These are phyloP conservation scores for Epichloe aotearoae DNA, from an alignment of 2,329 filamentous ascomycete genomes.

Conservation along the genomic window DNA sequence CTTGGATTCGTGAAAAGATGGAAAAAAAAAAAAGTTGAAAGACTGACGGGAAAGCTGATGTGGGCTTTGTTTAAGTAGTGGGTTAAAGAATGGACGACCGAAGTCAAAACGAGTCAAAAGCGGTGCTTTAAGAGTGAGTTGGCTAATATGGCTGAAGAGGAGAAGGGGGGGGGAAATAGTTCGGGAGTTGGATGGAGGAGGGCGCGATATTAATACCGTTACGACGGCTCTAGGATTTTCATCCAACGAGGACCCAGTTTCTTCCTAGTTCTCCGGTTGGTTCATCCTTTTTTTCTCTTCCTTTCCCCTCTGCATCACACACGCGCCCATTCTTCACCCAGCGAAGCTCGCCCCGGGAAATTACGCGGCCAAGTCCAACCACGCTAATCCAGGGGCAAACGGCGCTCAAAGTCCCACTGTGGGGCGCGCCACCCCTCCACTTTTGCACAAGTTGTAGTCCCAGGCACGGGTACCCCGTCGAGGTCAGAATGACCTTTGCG, in stretches of 20 bases:
- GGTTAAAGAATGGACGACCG: constrained; percentile 45
- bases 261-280: not conserved
- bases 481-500: too few species aligned
- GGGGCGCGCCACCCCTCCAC: not conserved
- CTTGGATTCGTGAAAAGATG: constrained; percentile 17
- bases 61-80: constrained; percentile 17
- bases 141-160: constrained; percentile 32
- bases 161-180: constrained; percentile 13
- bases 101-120: constrained; percentile 35
- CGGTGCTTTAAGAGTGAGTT: constrained; percentile 20
- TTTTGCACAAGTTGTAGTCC: too few species aligned
- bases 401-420: not conserved
- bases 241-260: not conserved
- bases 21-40: constrained; percentile 16
- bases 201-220: constrained; percentile 33
- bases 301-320: not conserved
- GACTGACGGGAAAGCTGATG: constrained; percentile 18
- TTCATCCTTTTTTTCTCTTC: not conserved
- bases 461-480: too few species aligned
- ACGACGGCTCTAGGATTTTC: too few species aligned
- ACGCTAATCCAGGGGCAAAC: constrained; percentile 9
- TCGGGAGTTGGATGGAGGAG: constrained; percentile 17
- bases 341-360: not conserved
- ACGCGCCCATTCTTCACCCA: not conserved
- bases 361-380: not conserved